A percentile compares a stretch with the other conserved stretches of the same genome.
phyloP scores from a whole-genome alignment of 2,329 filamentous ascomycete genomes.

The Diaporthe nobilis region DNA sequence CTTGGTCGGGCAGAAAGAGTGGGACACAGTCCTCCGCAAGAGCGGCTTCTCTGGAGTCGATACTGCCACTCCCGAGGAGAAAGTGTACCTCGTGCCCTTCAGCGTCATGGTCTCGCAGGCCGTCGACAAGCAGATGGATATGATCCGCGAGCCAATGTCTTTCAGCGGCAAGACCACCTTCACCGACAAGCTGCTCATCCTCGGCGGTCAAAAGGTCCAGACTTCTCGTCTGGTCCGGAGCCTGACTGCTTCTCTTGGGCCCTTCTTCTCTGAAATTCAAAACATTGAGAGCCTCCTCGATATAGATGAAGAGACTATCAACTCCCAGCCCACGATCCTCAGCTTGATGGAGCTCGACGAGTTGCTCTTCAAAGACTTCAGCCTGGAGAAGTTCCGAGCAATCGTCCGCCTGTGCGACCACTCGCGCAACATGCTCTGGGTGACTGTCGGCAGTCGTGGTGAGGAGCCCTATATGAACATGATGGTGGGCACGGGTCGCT shows the following conservation, averaged over 20 bases:
- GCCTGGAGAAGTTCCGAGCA: conserved; percentile 39
- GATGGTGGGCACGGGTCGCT: conserved; percentile 45
- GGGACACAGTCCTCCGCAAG: conserved; percentile 5
- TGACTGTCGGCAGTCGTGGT: conserved; percentile 41
- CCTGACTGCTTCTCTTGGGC: conserved; percentile 29
- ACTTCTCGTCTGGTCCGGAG: conserved; percentile 9
- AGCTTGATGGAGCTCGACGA: conserved; percentile 47
- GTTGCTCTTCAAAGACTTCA: conserved; percentile 46
- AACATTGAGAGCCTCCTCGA: conserved; percentile 40
- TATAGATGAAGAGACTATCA: background rate
- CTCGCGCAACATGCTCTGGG: conserved; percentile 45
- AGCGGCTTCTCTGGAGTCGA: conserved; percentile 34
- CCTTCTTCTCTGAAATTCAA: conserved; percentile 35
- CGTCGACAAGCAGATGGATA: conserved; percentile 27
- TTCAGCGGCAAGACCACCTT: background rate
- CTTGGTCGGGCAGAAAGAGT: background rate
- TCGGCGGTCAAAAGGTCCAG: conserved; percentile 40
- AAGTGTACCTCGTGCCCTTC: conserved; percentile 1
- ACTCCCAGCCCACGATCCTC: conserved; percentile 41
- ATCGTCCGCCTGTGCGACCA: conserved; percentile 43
- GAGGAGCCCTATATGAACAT: conserved; percentile 44
- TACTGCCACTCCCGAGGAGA: conserved; percentile 14
- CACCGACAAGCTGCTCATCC: conserved; percentile 45
- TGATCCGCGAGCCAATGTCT: conserved; percentile 30
- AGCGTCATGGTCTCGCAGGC: conserved; percentile 32